Evolutionary conservation across 352 stramenopile species (phyloP), one percentile per base, ranked within the genome.

Genomic region (Globisporangium emineosum): DNA sequence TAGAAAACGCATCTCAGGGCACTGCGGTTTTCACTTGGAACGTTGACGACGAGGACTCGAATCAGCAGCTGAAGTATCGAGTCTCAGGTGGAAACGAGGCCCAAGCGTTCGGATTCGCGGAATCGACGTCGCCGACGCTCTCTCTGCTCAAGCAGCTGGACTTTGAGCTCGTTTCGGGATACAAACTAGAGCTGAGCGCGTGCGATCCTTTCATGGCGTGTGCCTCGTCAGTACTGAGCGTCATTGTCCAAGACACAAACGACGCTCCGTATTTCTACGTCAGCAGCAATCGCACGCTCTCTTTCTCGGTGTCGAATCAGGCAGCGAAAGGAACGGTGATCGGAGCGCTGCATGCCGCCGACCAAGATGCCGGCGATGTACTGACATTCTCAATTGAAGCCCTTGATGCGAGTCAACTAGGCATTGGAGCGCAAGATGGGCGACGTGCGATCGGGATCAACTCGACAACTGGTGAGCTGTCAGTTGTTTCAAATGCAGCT

Each of bases 21-120:
- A 52, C 53, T 23, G 51, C 69, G 0, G 62, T 78, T 15, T 71
- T 69, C 49, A 66, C 35, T 10, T 78, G 71, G 71, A 42, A 51
- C 5, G 68, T 69, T 30, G 32, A 29, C 3, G 71, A 78, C 19
- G 52, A 68, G 56, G 71, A 78, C 32, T 13, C 12, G 27, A 53
- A 55, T 15, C 71, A 78, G 66, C 65, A 67, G 45, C 64, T 78
- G 6, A 62, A 33, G 5, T 78, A 71, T 29, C 56, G 58, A 1
- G 71, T 68, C 7, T 67, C 59, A 6, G 17, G 58, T 13, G 65
- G 71, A 42, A 71, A 70, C 32, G 43, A 60, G 5, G 32, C 70
- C 17, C 62, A 51, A 43, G 62, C 60, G 2, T 67, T 78, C 43
- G 60, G 29, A 2, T 71, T 78, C 29, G 49, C 19, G 0, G 51